These are phyloP conservation scores for Mycena citricolor DNA, from an alignment of 1,284 basidiomycete species.

Conservation along the genomic window DNA sequence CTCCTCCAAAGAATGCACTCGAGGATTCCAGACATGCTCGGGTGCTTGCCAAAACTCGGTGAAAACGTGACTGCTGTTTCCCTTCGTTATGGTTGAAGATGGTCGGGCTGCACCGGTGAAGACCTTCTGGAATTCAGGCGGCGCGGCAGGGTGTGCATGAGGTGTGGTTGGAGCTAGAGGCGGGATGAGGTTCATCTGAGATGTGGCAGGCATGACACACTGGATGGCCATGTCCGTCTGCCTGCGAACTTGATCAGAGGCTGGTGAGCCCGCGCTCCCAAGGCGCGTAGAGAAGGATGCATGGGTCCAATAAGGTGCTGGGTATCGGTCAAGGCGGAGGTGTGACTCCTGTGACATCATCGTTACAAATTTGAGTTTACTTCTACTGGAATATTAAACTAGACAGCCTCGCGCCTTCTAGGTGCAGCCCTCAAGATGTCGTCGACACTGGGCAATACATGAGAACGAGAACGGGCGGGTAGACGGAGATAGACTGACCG, in stretches of 20 bases:
- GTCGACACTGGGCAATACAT: slow-evolving; percentile 63
- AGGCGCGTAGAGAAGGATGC: slow-evolving; percentile 17
- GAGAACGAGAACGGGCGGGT: not conserved
- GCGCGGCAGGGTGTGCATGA: slow-evolving; percentile 76
- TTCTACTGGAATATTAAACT: no score
- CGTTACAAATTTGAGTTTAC: not conserved
- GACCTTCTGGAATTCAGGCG: slow-evolving; percentile 62
- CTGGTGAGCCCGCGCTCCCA: slow-evolving; percentile 36
- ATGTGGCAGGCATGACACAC: slow-evolving; percentile 37
- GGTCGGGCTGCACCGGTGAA: slow-evolving; percentile 47
- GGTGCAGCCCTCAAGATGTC: slow-evolving; percentile 68
- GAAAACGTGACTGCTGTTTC: slow-evolving; percentile 31
- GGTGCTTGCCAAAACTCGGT: slow-evolving; percentile 83
- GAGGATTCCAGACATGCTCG: slow-evolving; percentile 62
- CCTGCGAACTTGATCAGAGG: slow-evolving; percentile 84
- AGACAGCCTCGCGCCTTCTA: slow-evolving; percentile 64
- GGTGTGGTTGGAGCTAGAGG: slow-evolving; percentile 58
- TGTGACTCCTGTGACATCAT: slow-evolving; percentile 6
- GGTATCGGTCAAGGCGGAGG: no score
- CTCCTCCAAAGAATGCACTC: slow-evolving; percentile 55
- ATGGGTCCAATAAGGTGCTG: slow-evolving; percentile 1
- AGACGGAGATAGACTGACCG: slow-evolving; percentile 55
- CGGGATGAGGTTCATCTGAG: no score
- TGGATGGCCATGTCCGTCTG: slow-evolving; percentile 59
- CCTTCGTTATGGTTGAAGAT: slow-evolving; percentile 15